These are phyloP conservation scores for Aspergillus piperis DNA, from an alignment of 2,329 filamentous ascomycete genomes.

Conservation along the genomic window DNA sequence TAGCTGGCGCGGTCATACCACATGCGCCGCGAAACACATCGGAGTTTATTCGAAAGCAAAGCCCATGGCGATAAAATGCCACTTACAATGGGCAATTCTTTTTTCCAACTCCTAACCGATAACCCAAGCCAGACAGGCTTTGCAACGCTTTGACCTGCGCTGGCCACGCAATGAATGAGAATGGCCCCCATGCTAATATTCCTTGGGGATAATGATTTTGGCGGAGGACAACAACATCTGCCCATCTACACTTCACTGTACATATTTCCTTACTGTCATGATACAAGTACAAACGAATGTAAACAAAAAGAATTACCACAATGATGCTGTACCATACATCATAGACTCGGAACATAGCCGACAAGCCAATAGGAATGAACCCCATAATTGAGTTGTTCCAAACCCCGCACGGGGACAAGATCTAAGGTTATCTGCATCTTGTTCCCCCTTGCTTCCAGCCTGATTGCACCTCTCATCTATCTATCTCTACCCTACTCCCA, in stretches of 20 bases:
- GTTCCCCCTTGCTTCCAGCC: neutral
- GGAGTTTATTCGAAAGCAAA: no score
- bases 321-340: no score
- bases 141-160: no score
- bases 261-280: neutral
- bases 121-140: no score
- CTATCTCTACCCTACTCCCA: neutral
- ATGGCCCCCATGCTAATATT: neutral
- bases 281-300: neutral
- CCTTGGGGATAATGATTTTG: neutral
- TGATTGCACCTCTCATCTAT: neutral
- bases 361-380: no score
- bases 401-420: neutral
- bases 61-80: no score
- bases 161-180: neutral
- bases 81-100: no score
- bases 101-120: no score
- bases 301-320: neutral
- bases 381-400: neutral
- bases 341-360: no score
- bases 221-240: neutral
- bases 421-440: neutral
- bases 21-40: no score
- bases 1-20: no score
- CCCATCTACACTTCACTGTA: neutral